phyloP scores from a whole-genome alignment of 2,329 filamentous ascomycete species.

The Thielaviopsis euricoi region DNA sequence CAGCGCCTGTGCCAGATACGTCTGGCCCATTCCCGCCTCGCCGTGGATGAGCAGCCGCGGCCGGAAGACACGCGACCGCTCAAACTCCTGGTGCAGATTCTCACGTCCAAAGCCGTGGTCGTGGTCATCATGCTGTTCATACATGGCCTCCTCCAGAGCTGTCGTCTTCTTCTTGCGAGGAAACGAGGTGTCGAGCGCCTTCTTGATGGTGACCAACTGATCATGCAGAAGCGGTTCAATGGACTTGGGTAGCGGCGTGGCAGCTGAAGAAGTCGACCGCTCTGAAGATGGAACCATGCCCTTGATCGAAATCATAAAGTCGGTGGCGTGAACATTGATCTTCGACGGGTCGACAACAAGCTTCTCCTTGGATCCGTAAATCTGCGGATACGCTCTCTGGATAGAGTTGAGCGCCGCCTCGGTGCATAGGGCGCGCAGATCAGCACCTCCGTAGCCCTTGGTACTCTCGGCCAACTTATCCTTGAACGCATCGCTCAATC shows the following conservation, averaged over 20 bases:
- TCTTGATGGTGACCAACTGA: conserved; percentile 54
- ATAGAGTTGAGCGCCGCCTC: conserved; percentile 93
- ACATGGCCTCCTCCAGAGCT: conserved; percentile 87
- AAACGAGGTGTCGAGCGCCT: conserved; percentile 55
- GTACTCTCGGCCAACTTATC: conserved; percentile 70
- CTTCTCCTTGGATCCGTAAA: conserved; percentile 82
- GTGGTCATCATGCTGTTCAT: conserved; percentile 65
- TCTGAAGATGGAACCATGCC: conserved; percentile 94
- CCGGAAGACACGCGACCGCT: conserved; percentile 72
- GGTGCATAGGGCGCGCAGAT: conserved; percentile 83
- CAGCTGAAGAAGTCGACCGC: conserved; percentile 69
- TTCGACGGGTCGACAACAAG: conserved; percentile 71
- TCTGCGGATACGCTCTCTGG: conserved; percentile 88
- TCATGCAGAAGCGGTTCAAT: conserved; percentile 67
- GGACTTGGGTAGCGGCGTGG: conserved; percentile 59
- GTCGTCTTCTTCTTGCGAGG: conserved; percentile 76
- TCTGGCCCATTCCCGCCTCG: conserved; percentile 79
- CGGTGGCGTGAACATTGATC: conserved; percentile 76
- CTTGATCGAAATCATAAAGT: conserved; percentile 95
- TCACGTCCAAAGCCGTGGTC: conserved; percentile 78
- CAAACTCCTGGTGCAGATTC: conserved; percentile 59
- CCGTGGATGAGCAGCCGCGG: conserved; percentile 75
- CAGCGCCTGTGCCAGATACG: conserved; percentile 70
- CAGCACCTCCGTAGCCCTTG: conserved; percentile 92
- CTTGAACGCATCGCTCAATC: conserved; percentile 65